Conservation (phyloP, 2,329 filamentous ascomycete species). For the Epichloe sp. region DNA sequence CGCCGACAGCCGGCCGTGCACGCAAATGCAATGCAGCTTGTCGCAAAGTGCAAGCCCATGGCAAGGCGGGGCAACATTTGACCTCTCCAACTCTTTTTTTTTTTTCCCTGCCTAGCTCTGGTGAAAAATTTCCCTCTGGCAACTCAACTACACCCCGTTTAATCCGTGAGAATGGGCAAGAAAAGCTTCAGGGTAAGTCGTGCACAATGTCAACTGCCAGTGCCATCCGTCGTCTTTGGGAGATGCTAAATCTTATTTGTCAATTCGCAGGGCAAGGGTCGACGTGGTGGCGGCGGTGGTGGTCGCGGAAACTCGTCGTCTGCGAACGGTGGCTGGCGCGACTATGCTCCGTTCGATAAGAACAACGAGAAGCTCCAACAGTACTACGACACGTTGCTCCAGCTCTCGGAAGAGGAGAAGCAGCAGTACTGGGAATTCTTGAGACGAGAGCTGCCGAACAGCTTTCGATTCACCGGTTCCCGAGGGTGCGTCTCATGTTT, state of each 20-base stretch:
- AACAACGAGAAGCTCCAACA: conserved; percentile 73
- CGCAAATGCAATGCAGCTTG: background rate
- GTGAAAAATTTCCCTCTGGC: background rate
- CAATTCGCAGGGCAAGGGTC: conserved; percentile 20
- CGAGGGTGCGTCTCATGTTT: conserved; percentile 50
- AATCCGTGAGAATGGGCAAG: conserved; percentile 22
- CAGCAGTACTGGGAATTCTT: conserved; percentile 74
- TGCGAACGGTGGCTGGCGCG: conserved; percentile 17
- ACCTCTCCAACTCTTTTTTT: background rate
- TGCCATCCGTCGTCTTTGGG: background rate
- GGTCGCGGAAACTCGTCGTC: conserved; percentile 12
- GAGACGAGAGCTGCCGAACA: conserved; percentile 80
- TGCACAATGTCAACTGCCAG: background rate
- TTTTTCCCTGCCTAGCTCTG: too few relatives aligned
- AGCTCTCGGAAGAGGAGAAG: conserved; percentile 66
- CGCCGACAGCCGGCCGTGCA: too few relatives aligned
- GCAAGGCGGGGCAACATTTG: background rate
- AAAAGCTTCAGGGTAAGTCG: conserved; percentile 22
- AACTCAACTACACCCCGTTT: background rate
- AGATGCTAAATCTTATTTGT: conserved; percentile 6
- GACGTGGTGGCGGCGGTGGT: conserved; percentile 23
- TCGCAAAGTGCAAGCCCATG: background rate
- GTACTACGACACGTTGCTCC: conserved; percentile 70
- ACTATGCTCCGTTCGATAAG: conserved; percentile 44
- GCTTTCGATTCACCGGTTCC: conserved; percentile 92